These are phyloP conservation scores for Trichosporon faecale DNA, from an alignment of 1,284 basidiomycete species.

Conservation along the genomic window DNA sequence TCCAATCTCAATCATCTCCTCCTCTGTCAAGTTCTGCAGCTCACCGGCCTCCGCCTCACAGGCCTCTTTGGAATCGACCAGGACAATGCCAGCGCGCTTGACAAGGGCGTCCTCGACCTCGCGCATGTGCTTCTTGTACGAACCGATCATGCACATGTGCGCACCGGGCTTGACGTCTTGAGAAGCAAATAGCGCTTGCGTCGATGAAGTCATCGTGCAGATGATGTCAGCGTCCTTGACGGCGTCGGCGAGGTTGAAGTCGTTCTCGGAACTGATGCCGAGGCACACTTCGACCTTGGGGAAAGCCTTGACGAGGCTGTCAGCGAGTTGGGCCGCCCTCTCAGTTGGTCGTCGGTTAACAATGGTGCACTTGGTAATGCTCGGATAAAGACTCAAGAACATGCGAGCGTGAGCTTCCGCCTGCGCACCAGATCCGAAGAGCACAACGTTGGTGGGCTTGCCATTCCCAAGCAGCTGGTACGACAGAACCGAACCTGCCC, in stretches of 20 bases:
- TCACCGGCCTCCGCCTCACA: conserved; percentile 74
- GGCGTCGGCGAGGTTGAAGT: conserved; percentile 27
- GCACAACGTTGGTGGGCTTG: conserved; percentile 58
- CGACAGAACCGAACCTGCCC: conserved; percentile 61
- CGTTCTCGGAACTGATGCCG: conserved; percentile 29
- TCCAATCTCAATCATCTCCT: conserved; percentile 20
- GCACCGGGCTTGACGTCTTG: conserved; percentile 59
- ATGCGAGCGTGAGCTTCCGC: conserved; percentile 66
- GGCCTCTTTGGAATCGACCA: conserved; percentile 70
- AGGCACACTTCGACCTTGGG: conserved; percentile 44
- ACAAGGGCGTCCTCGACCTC: conserved; percentile 67
- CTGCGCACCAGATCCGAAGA: conserved; percentile 69
- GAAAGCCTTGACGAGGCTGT: conserved; percentile 53
- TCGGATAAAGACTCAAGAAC: conserved; percentile 60
- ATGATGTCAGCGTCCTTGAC: conserved; percentile 47
- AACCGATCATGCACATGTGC: conserved; percentile 70
- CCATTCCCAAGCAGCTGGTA: conserved; percentile 57
- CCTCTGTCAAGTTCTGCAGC: conserved; percentile 51
- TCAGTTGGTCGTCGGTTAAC: conserved; percentile 63
- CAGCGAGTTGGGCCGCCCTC: conserved; percentile 56
- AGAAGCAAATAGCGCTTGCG: conserved; percentile 61
- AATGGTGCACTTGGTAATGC: conserved; percentile 60
- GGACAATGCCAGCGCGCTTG: conserved; percentile 55
- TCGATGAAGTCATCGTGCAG: conserved; percentile 71
- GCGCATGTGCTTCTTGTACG: conserved; percentile 71